These are phyloP conservation scores for Amphichorda felina DNA, from an alignment of 2,329 filamentous ascomycete species.

Conservation along the genomic window DNA sequence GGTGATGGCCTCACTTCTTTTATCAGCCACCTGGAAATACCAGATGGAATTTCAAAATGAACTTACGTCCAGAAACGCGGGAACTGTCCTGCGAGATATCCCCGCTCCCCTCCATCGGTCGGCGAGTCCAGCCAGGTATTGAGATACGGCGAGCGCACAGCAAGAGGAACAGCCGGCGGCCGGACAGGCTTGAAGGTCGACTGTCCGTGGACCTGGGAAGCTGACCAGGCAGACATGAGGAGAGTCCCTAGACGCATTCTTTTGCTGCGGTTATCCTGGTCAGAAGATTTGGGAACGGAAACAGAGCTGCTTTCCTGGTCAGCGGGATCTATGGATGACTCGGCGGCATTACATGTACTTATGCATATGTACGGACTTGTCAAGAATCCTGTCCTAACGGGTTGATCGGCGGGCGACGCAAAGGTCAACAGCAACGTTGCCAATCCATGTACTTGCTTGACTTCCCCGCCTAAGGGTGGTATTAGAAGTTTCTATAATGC, in stretches of 20 bases:
- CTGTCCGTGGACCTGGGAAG: not conserved
- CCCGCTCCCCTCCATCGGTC: conserved; percentile 48
- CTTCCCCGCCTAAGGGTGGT: not conserved
- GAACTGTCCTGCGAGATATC: conserved; percentile 58
- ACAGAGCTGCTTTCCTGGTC: not conserved
- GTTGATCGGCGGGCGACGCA: no score
- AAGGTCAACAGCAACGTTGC: no score
- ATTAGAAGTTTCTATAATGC: not conserved
- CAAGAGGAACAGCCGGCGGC: conserved; percentile 58
- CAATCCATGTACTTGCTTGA: no score
- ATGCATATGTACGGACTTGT: not conserved
- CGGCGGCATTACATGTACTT: not conserved
- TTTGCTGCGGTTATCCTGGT: no score
- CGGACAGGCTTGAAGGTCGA: conserved; percentile 53
- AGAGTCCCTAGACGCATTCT: not conserved
- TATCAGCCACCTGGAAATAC: conserved; percentile 5
- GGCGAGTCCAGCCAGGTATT: conserved; percentile 57
- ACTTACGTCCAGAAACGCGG: conserved; percentile 56
- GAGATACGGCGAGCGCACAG: conserved; percentile 64
- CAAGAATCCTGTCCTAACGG: not conserved
- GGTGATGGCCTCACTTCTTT: conserved; percentile 33
- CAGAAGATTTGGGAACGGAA: no score
- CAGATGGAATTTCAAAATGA: not conserved
- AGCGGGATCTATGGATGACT: not conserved
- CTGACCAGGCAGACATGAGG: not conserved